Base-by-base conservation (phyloP, 2,329 filamentous ascomycete genomes). In the Calonectria fujianensis region DNA sequence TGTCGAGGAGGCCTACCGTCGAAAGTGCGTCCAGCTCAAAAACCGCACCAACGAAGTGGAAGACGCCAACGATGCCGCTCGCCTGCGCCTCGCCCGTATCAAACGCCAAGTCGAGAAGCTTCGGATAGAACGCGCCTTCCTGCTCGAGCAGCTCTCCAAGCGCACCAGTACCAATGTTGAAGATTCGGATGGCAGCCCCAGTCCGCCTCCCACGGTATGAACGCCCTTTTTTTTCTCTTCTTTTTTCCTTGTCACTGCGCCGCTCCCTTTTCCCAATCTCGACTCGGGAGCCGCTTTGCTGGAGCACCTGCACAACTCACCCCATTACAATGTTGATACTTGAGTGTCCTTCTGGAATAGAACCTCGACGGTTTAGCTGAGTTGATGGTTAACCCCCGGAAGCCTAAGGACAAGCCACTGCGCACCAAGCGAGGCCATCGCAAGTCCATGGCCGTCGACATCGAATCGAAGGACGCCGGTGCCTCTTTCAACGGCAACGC, bases 21-120 rank as follows among this genome's bases (percentile, higher is more conserved):
- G 95, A 78, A 98, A 99, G 91, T 98, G 96, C 85, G 95, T 98
- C 83, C 94, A 97, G 81, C 91, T 99, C 29, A 97, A 97, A 87
- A 94, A 95, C 81, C 94, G 97, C 75, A 95, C 97, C 77, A 94
- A 93, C 84, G 96, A 98, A 84, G 95, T 98, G 80, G 96, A 98
- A 84, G 93, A 95, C 74, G 94, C 95, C 82, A 98, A 98, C 84
- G 96, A 98, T 81, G 91, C 94, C 72, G 94, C 95, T 61, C 92
- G 95, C 69, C 88, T 95, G 69, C 94, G 95, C 67, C 94, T 98
- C 77, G 89, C 91, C 51, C 94, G 96, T 63, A 91, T 98, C 75
- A 93, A 94, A 85, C 93, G 96, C 77, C 94, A 95, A 82, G 94
- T 98, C 79, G 94, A 97, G 84, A 98, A 98, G 87, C 92, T 97